Evolutionary conservation across 2,329 filamentous ascomycete species (phyloP).

Genomic region (Cyanodermella asteris): DNA sequence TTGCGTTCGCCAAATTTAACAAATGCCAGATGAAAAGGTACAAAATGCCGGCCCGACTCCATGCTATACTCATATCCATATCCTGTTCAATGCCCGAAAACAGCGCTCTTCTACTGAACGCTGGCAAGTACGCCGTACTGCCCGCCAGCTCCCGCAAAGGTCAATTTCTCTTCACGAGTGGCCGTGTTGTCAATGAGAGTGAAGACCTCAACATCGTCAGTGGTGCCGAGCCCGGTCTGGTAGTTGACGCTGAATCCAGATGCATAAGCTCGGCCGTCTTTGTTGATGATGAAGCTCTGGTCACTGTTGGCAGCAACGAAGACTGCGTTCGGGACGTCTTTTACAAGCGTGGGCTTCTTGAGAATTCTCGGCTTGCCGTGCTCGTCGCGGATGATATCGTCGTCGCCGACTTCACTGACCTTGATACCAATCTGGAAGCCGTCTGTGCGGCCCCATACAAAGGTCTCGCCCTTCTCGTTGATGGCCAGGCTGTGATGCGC

Average conservation of each 20-base stretch:
- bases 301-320: slow-evolving; percentile 45
- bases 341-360: slow-evolving; percentile 39
- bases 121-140: too few species aligned
- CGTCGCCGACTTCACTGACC: slow-evolving; percentile 30
- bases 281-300: slow-evolving; percentile 49
- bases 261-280: slow-evolving; percentile 46
- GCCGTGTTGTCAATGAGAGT: slow-evolving; percentile 71
- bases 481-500: slow-evolving; percentile 50
- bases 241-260: slow-evolving; percentile 70
- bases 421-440: slow-evolving; percentile 40
- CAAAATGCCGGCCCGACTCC: too few species aligned
- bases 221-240: slow-evolving; percentile 55
- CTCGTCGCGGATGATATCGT: slow-evolving; percentile 42
- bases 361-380: slow-evolving; percentile 48
- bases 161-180: slow-evolving; percentile 49
- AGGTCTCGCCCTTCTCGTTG: slow-evolving; percentile 29
- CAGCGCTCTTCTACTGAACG: too few species aligned
- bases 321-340: slow-evolving; percentile 31
- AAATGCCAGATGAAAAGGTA: too few species aligned
- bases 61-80: too few species aligned
- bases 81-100: too few species aligned
- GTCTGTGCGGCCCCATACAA: slow-evolving; percentile 39
- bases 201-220: slow-evolving; percentile 59
- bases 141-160: slow-evolving; percentile 66
- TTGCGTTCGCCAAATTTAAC: too few species aligned